Conservation (phyloP, 192 early-diverging fungal species). For the Entomortierella beljakovae region DNA sequence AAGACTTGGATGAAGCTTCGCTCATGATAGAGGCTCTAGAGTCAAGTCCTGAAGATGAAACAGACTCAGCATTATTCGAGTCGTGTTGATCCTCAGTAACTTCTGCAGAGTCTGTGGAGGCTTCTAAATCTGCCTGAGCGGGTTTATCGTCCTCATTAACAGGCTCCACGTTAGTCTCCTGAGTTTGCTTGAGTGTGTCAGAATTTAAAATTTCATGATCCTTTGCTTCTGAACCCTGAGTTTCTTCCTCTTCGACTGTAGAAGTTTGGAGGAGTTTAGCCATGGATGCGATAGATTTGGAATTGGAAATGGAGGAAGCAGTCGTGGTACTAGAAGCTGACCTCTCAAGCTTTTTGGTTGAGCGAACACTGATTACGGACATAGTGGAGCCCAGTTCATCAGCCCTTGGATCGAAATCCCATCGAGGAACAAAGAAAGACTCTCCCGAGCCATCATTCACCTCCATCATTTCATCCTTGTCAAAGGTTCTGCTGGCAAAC, state of each 20-base stretch:
- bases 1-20: constrained; percentile 38
- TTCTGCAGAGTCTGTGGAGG: neutral
- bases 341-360: constrained; percentile 38
- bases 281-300: constrained; percentile 24
- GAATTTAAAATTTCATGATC: neutral
- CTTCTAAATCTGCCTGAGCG: constrained; percentile 8
- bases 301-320: constrained; percentile 6
- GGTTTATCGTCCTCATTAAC: neutral
- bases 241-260: constrained; percentile 18
- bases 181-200: neutral
- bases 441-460: constrained; percentile 51
- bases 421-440: constrained; percentile 52
- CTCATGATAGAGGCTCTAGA: constrained; percentile 36
- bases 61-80: neutral
- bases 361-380: constrained; percentile 48
- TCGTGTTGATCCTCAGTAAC: neutral
- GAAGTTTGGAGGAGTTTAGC: constrained; percentile 34
- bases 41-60: constrained; percentile 21
- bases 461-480: constrained; percentile 55
- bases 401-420: constrained; percentile 46
- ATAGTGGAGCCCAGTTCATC: constrained; percentile 45
- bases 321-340: constrained; percentile 27
- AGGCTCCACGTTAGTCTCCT: neutral
- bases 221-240: neutral
- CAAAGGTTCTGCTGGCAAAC: constrained; percentile 47